Base-by-base conservation (phyloP, 164 flowering plant genomes). In the Chimonanthus salicifolius region DNA sequence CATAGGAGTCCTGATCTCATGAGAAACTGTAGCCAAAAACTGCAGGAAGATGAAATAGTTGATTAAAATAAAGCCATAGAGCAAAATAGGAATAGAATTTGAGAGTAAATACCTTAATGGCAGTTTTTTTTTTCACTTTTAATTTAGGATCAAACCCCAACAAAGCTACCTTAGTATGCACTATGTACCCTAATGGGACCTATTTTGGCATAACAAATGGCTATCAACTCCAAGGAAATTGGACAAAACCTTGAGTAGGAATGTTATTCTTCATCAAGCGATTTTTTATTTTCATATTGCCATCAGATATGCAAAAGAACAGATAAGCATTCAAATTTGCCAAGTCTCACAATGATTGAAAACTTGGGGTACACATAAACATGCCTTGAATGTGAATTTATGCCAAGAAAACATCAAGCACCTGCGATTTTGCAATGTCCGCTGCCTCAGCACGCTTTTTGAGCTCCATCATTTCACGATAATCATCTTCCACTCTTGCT, bases 1-100 rank as follows among this genome's bases (percentile, higher is more conserved):
- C 99, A 95, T 95, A 49, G 98, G 99, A 71, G 99, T 95, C 81
- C 99, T 83, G 82, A 95, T 95, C 83, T 95, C 99, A 81, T 95
- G 99, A 21, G 99, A 93, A 75, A 95, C 99, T 49, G 96, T 95
- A 49, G 99, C 99, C 75, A 95, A 92, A 80, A 95, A 93, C 99
- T 95, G 72, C 84, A 87, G 10, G 10, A 78, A 72, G 44, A 33
- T 72, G 13, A 49, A 79, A 68, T 16, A 51, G 18, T 44, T 50
- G 13, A 18, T 68, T 68, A 68, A 20, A 63, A 68, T 47, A 68
- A 18, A 15, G 58, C 7, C 48, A 49, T 18, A 18, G 58, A 68
- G 54, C 10, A 3, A 48, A 54, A 47, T 7, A 18, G 33, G 70
- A 44, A 58, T 33, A 33, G 33, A 4, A 54, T 11, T 54, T 3